Base-by-base conservation (phyloP, 176 grass and related monocot species). In the Areca catechu region DNA sequence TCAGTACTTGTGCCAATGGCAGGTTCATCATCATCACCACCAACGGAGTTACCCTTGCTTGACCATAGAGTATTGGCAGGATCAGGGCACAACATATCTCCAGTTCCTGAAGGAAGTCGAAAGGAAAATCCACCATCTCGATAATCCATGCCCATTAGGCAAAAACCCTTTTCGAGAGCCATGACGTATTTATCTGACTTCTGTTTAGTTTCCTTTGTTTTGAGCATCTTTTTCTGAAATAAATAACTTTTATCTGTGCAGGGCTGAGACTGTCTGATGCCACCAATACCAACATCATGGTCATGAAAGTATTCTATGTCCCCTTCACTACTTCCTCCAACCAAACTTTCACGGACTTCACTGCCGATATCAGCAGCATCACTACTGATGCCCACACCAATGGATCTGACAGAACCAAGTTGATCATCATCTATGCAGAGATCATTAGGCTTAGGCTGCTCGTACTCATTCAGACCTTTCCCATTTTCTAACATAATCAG, bases 341-440 rank as follows among this genome's bases (percentile, higher is more conserved):
- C 76, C 76, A 98, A 71, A 69, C 88, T 98, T 72, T 98, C 87
- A 48, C 84, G 86, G 50, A 98, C 84, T 81, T 98, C 94, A 71
- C 94, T 98, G 20, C 94, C 94, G 58, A 98, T 66, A 56, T 98
- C 94, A 81, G 87, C 94, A 77, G 81, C 76, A 82, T 98, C 94
- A 63, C 94, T 92, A 60, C 73, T 93, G 58, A 90, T 90, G 49
- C 94, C 94, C 62, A 98, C 94, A 69, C 94, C 94, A 78, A 98
- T 88, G n/a, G 94, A 98, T 63, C 94, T 84, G 54, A 98, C 88
- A 1, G 94, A 98, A 49, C 94, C 94, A 77, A 92, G 81, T 43
- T 98, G 94, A 74, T 98, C 94, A 80, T 98, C 94, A 71, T 98
- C 94, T 64, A 85, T 73, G 85, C 88, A 97, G 66, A 83, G 83